phyloP scores from a whole-genome alignment of 768 basidiomycete genomes.

The Lactarius vividus region DNA sequence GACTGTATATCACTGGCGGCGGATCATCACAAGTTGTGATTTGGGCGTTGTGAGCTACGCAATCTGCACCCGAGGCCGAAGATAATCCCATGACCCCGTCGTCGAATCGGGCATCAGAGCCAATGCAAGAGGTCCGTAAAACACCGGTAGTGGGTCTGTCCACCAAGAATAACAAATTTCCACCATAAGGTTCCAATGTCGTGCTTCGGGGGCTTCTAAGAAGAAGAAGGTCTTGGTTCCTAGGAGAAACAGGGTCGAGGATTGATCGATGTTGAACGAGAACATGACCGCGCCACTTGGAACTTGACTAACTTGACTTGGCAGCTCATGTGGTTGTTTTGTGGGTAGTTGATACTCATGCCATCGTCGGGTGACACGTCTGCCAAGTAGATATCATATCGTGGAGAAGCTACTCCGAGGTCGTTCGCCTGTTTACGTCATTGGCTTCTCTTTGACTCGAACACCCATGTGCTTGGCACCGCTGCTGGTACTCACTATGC shows the following conservation, averaged over 20 bases:
- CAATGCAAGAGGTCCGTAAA: neutral
- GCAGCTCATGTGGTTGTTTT: too few species aligned
- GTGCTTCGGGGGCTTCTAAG: slow-evolving; percentile 25
- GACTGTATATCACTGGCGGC: neutral
- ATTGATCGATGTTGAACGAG: too few species aligned
- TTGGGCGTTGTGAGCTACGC: slow-evolving; percentile 51
- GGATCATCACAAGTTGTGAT: slow-evolving; percentile 48
- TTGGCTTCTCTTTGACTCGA: too few species aligned
- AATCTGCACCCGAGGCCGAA: slow-evolving; percentile 53
- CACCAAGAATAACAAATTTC: slow-evolving; percentile 38
- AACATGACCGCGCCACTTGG: too few species aligned
- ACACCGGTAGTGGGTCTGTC: too few species aligned
- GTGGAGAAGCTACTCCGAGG: neutral
- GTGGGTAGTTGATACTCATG: too few species aligned
- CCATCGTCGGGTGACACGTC: too few species aligned
- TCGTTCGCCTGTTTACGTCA: neutral
- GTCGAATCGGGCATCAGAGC: slow-evolving; percentile 31
- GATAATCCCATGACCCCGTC: slow-evolving; percentile 50
- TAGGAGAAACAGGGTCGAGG: too few species aligned
- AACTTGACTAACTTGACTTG: too few species aligned
- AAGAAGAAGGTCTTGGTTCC: slow-evolving; percentile 1
- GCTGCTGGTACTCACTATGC: neutral
- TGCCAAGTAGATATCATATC: too few species aligned
- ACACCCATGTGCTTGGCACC: too few species aligned
- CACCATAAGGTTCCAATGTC: slow-evolving; percentile 36